phyloP scores from a whole-genome alignment of 225 moss, liverwort and hornwort species.

The Physcomitrium patens region DNA sequence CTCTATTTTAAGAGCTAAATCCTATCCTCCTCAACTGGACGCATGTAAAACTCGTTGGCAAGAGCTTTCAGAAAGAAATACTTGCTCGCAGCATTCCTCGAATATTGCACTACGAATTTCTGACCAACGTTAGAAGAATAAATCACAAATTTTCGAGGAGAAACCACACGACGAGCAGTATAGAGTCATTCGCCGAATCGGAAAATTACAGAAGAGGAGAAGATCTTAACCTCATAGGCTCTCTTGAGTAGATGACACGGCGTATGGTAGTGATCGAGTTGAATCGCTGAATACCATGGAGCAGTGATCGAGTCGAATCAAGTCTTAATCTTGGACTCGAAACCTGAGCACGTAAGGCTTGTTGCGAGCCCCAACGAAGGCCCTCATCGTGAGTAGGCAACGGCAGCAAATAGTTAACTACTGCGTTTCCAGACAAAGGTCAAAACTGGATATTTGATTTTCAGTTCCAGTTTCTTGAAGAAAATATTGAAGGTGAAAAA shows the following conservation, averaged over 20 bases:
- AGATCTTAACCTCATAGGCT: slow-evolving; percentile 17
- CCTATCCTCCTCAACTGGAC: background rate
- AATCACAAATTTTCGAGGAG: background rate
- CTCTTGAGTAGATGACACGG: slow-evolving; percentile 11
- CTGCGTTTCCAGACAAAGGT: background rate
- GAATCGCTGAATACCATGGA: background rate
- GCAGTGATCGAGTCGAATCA: background rate
- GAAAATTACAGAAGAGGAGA: slow-evolving; percentile 17
- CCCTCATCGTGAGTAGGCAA: background rate
- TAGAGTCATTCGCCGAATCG: background rate
- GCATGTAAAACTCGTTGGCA: slow-evolving; percentile 4
- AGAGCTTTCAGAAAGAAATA: background rate
- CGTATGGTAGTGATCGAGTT: slow-evolving; percentile 12
- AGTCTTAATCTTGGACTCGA: slow-evolving; percentile 1
- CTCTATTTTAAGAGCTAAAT: background rate
- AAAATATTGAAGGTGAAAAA: background rate
- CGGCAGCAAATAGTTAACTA: slow-evolving; percentile 11
- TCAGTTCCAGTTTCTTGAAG: slow-evolving; percentile 13
- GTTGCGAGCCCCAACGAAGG: background rate
- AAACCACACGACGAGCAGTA: background rate
- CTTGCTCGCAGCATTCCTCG: background rate
- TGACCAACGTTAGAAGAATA: background rate
- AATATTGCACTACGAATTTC: background rate
- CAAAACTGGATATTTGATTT: background rate
- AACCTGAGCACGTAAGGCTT: slow-evolving; percentile 1